A percentile compares a stretch with the other conserved stretches of the same genome.
These are phyloP conservation scores for Metschnikowia sp. DNA, from an alignment of 805 yeast genomes.

Conservation along the genomic window DNA sequence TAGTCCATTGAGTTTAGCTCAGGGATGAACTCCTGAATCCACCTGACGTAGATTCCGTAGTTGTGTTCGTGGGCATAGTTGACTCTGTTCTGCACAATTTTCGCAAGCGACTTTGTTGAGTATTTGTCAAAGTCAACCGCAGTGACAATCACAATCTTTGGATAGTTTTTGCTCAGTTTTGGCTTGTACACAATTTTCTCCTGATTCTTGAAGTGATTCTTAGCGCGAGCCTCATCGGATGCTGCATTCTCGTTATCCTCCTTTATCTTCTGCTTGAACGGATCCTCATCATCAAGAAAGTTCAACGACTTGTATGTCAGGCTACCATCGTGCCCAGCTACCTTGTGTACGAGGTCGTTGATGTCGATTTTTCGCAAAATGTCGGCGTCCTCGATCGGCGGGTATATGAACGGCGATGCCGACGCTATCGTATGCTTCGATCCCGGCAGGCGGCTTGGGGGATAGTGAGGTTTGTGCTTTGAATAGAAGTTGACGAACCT, in stretches of 20 bases:
- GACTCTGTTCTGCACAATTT: slow-evolving; percentile 78
- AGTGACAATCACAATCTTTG: slow-evolving; percentile 73
- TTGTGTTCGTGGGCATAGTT: slow-evolving; percentile 81
- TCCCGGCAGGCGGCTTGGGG: slow-evolving; percentile 33
- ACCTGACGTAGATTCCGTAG: slow-evolving; percentile 81
- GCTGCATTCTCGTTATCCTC: slow-evolving; percentile 48
- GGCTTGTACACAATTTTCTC: slow-evolving; percentile 55
- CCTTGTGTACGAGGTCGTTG: slow-evolving; percentile 36
- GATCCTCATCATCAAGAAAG: slow-evolving; percentile 41
- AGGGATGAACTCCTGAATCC: slow-evolving; percentile 81
- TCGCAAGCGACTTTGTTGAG: slow-evolving; percentile 55
- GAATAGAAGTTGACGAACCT: neutral
- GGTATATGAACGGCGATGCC: slow-evolving; percentile 56
- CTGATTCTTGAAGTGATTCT: slow-evolving; percentile 59
- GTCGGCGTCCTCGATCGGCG: slow-evolving; percentile 72
- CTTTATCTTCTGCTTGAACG: slow-evolving; percentile 29
- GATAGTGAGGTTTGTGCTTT: slow-evolving; percentile 19
- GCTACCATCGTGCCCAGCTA: slow-evolving; percentile 10
- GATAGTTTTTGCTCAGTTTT: slow-evolving; percentile 37
- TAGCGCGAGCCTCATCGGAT: slow-evolving; percentile 44
- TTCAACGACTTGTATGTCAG: slow-evolving; percentile 34
- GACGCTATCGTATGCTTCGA: slow-evolving; percentile 39
- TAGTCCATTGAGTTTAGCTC: slow-evolving; percentile 43
- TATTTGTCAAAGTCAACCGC: slow-evolving; percentile 72
- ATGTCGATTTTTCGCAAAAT: slow-evolving; percentile 55